Evolutionary conservation across 192 early-diverging fungal genomes (phyloP).

Genomic region (Coemansia sp.): DNA sequence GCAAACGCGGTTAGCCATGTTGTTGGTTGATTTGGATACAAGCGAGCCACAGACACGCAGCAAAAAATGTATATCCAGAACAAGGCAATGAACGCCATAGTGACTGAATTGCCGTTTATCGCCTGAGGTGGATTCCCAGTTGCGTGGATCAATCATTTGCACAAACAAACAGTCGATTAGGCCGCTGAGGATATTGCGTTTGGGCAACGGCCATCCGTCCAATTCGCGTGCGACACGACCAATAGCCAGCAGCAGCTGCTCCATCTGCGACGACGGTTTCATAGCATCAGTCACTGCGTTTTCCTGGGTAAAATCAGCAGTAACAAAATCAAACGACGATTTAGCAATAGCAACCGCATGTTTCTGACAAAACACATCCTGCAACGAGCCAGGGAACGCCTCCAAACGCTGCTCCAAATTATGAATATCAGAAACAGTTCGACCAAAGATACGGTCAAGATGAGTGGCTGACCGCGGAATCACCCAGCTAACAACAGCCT

Average conservation of each 20-base stretch:
- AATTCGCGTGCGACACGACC: constrained; percentile 44
- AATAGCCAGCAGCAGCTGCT: constrained; percentile 28
- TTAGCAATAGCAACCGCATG: constrained; percentile 36
- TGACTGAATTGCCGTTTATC: constrained; percentile 44
- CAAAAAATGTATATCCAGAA: constrained; percentile 56
- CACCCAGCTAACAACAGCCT: constrained; percentile 51
- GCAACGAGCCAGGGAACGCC: constrained; percentile 50
- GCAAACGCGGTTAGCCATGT: constrained; percentile 56
- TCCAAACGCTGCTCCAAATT: constrained; percentile 56
- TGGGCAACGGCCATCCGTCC: constrained; percentile 52
- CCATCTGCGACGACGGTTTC: constrained; percentile 44
- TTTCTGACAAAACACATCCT: constrained; percentile 57
- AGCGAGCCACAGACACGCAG: constrained; percentile 54
- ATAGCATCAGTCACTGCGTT: constrained; percentile 35
- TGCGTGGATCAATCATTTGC: constrained; percentile 46
- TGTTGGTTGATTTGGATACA: constrained; percentile 54
- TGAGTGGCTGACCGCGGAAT: constrained; percentile 49
- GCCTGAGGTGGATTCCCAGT: constrained; percentile 44
- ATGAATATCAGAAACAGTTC: constrained; percentile 54
- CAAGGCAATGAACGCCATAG: constrained; percentile 51
- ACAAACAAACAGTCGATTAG: constrained; percentile 55
- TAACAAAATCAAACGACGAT: constrained; percentile 47
- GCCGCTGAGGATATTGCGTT: constrained; percentile 43
- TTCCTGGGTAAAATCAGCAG: constrained; percentile 27
- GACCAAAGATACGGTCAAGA: constrained; percentile 50